Conservation (phyloP, 148 eudicot genomes). For the Rheum nobile region DNA sequence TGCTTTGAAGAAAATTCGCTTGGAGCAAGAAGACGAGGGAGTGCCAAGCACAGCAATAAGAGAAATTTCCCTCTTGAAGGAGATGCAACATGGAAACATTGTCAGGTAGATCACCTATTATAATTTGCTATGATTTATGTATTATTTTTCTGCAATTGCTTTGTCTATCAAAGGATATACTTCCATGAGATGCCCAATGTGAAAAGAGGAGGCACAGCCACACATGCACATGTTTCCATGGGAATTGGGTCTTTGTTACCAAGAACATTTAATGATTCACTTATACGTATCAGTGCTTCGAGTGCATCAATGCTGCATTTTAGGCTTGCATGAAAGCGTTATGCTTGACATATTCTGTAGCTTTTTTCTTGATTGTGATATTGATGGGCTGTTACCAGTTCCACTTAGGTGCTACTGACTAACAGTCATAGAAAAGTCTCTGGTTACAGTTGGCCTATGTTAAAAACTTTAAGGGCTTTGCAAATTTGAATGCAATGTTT, state of each 20-base stretch:
- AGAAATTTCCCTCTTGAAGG: slow-evolving; percentile 94
- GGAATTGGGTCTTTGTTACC: not conserved
- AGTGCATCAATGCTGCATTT: not conserved
- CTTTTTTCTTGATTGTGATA: not conserved
- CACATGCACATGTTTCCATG: not conserved
- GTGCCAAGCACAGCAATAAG: slow-evolving; percentile 97
- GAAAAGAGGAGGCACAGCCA: not conserved
- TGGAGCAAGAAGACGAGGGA: slow-evolving; percentile 99
- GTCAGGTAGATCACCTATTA: slow-evolving; percentile 42
- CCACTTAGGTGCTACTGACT: not conserved
- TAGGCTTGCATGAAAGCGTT: not conserved
- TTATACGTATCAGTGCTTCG: not conserved
- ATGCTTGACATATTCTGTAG: not conserved
- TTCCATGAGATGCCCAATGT: not conserved
- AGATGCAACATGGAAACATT: slow-evolving; percentile 92
- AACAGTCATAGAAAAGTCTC: not conserved
- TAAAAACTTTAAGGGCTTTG: not conserved
- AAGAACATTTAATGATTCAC: not conserved
- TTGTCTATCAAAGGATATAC: not conserved
- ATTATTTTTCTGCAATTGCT: not conserved
- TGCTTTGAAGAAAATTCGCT: slow-evolving; percentile 82
- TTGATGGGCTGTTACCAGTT: not conserved
- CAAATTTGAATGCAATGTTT: not conserved
- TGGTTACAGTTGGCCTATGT: not conserved
- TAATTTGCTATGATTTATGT: not conserved